Evolutionary conservation across 306 rosid genomes (phyloP).

Genomic region (Argentina anserina): DNA sequence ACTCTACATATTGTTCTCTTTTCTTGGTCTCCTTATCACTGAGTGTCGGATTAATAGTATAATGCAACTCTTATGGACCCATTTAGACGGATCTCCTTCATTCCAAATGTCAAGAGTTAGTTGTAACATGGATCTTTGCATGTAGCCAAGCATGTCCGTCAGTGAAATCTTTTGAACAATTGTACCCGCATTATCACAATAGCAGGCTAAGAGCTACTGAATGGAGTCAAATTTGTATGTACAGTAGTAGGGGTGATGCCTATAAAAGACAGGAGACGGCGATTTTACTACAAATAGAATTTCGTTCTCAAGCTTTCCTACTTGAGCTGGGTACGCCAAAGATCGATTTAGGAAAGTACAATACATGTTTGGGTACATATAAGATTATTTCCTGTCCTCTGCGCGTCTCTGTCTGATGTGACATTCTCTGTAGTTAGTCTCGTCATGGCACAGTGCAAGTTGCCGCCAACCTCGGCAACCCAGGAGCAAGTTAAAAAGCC

Average conservation of each 20-base stretch:
- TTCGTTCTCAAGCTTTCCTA: background rate
- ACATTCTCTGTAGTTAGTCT: background rate
- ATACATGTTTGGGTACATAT: no score
- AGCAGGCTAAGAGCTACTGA: background rate
- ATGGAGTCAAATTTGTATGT: background rate
- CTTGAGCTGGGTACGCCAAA: background rate
- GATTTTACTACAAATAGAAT: background rate
- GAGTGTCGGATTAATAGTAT: background rate
- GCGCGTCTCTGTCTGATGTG: background rate
- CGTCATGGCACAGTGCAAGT: background rate
- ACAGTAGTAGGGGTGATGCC: background rate
- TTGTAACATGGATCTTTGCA: background rate
- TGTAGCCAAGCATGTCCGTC: background rate
- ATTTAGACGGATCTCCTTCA: background rate
- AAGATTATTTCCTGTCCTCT: no score
- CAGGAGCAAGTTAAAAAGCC: background rate
- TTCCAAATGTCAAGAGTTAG: no score
- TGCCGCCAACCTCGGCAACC: background rate
- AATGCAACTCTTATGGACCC: background rate
- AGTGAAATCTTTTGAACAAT: background rate
- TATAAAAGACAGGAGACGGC: background rate
- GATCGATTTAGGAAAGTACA: background rate
- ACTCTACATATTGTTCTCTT: background rate
- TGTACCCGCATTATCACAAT: background rate
- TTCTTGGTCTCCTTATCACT: background rate